Evolutionary conservation across 768 basidiomycete species (phyloP), one percentile per base, ranked within the genome.

Genomic region (Pulveroboletus frians): DNA sequence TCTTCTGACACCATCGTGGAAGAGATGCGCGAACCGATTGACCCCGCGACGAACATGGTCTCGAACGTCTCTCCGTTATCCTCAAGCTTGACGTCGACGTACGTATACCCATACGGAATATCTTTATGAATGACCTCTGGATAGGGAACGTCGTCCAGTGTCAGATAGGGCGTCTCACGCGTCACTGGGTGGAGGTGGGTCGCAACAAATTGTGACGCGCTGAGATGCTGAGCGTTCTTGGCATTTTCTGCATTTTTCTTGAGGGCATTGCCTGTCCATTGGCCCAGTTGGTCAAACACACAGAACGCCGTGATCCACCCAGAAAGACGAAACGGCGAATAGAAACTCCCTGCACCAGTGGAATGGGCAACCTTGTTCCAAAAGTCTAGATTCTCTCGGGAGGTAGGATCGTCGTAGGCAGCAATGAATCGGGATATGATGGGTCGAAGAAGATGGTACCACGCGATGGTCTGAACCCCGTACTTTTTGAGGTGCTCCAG

Each of bases 401-500:
- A 18, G 30, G 57, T 47, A 0, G 58, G 62, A 9, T 54, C 38
- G 26, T 67, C 67, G 42, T 68, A 67, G 1, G 67, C 56, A 4
- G 15, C 23, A 5, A 63, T 53, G 51, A 69, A 69, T 7, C 57
- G 53, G 15, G 48, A 46, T n/a, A 69, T 41, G 17, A 69, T 43
- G 1, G 66, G 66, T 10, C 46, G 54, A 17, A 69, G 57, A 34
- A 70, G 54, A 34, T 49, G 50, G 29, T 58, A 51, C 62, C 65
- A 71, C 9, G 50, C 43, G 1, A 44, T 39, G 8, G 44, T 46
- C 10, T 53, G 55, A 15, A 68, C 43, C 2, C 68, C 71, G 39
- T 69, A 73, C 10, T 59, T 53, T 29, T 60, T 58, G 20, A 75
- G 56, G 47, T 66, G 69, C n/a, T 73, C 73, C 23, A 75, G 39